A percentile compares a stretch with the other conserved stretches of the same genome.
Conservation (phyloP, 805 yeast species). For the Ogataea pignaliae region DNA sequence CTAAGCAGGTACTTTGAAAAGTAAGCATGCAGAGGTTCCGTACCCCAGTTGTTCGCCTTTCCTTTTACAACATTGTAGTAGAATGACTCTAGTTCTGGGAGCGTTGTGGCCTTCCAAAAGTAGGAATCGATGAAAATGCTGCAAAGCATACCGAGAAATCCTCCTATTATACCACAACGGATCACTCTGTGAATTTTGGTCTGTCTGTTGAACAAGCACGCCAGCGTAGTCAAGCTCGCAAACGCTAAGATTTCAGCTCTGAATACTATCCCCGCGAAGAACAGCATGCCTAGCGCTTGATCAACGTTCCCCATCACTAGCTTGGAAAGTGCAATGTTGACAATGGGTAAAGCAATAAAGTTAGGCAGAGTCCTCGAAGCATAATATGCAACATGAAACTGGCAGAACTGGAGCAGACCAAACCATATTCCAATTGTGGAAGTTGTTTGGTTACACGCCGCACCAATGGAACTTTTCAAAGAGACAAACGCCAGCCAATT, state of each 20-base stretch:
- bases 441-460: slow-evolving; percentile 20
- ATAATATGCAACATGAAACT: slow-evolving; percentile 79
- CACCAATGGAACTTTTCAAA: slow-evolving; percentile 39
- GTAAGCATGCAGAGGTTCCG: slow-evolving; percentile 69
- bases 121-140: slow-evolving; percentile 60
- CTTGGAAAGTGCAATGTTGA: slow-evolving; percentile 49
- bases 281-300: slow-evolving; percentile 46
- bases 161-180: slow-evolving; percentile 44
- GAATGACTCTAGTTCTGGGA: slow-evolving; percentile 74
- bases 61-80: slow-evolving; percentile 74
- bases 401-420: slow-evolving; percentile 52
- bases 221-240: slow-evolving; percentile 43
- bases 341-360: slow-evolving; percentile 73
- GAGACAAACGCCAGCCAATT: slow-evolving; percentile 52
- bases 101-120: slow-evolving; percentile 59
- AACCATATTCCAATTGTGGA: slow-evolving; percentile 49
- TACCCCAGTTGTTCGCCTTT: slow-evolving; percentile 77
- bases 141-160: slow-evolving; percentile 42
- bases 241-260: slow-evolving; percentile 67
- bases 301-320: slow-evolving; percentile 46
- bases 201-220: slow-evolving; percentile 44
- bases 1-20: slow-evolving; percentile 49
- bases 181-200: slow-evolving; percentile 37
- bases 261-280: slow-evolving; percentile 64
- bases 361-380: slow-evolving; percentile 88